These are phyloP conservation scores for Phellopilus nigrolimitatus DNA, from an alignment of 1,284 basidiomycete genomes.

Conservation along the genomic window DNA sequence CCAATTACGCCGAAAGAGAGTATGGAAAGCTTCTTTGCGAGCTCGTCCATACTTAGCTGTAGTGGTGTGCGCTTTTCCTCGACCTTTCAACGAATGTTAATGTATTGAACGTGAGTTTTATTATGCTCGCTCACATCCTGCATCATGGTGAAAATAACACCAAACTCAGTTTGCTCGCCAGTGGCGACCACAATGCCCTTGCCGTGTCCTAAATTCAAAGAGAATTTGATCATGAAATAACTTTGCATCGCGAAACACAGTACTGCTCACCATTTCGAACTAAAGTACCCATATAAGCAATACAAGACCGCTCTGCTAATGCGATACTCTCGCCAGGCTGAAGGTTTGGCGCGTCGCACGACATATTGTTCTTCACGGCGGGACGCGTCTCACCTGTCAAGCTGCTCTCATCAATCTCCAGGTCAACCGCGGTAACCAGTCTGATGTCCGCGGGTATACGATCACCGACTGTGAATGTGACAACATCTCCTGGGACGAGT, in stretches of 20 bases:
- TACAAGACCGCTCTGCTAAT: slow-evolving; percentile 83
- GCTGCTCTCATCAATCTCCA: slow-evolving; percentile 95
- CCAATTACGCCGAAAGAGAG: slow-evolving; percentile 92
- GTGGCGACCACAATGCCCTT: slow-evolving; percentile 88
- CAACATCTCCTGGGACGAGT: slow-evolving; percentile 91
- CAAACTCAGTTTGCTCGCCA: slow-evolving; percentile 89
- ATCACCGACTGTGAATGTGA: slow-evolving; percentile 89
- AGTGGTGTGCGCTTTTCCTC: slow-evolving; percentile 92
- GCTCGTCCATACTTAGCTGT: slow-evolving; percentile 94
- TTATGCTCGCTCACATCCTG: slow-evolving; percentile 66
- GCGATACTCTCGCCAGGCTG: slow-evolving; percentile 53
- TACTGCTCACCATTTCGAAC: slow-evolving; percentile 74
- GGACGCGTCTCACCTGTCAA: slow-evolving; percentile 91
- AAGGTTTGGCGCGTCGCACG: slow-evolving; percentile 35
- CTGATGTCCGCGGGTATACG: slow-evolving; percentile 93
- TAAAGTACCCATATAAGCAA: slow-evolving; percentile 96
- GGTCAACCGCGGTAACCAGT: slow-evolving; percentile 69
- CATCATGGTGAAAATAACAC: slow-evolving; percentile 97
- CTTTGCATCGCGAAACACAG: slow-evolving; percentile 7
- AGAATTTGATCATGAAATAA: slow-evolving; percentile 17
- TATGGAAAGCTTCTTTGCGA: slow-evolving; percentile 88
- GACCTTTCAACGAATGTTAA: slow-evolving; percentile 43
- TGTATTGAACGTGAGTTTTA: neutral
- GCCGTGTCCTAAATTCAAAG: slow-evolving; percentile 75
- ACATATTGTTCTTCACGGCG: slow-evolving; percentile 62